Conservation (phyloP, 768 basidiomycete species). For the Russula vinacea region DNA sequence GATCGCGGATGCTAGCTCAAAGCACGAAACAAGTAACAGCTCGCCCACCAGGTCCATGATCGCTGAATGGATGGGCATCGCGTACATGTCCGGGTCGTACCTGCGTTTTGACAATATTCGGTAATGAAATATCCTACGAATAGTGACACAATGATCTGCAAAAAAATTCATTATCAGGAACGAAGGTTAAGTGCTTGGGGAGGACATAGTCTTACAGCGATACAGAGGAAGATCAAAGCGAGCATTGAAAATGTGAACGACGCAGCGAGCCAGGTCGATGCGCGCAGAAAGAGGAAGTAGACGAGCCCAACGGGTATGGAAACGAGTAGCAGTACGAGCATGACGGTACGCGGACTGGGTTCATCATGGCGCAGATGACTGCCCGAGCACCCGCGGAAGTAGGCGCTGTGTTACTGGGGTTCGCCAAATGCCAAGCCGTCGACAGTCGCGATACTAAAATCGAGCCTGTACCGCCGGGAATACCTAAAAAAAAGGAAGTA, state of each 20-base stretch:
- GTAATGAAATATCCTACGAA: conserved; percentile 64
- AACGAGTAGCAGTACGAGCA: conserved; percentile 66
- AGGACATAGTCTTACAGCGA: conserved; percentile 58
- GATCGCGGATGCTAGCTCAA: conserved; percentile 55
- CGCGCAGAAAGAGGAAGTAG: conserved; percentile 64
- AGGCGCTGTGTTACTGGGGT: conserved; percentile 28
- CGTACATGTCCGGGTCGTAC: conserved; percentile 89
- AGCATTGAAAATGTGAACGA: conserved; percentile 65
- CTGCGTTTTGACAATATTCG: conserved; percentile 71
- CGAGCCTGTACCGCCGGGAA: conserved; percentile 87
- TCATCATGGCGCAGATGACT: conserved; percentile 21
- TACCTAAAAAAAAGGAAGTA: conserved; percentile 44
- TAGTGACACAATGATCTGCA: conserved; percentile 69
- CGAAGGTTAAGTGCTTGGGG: background rate
- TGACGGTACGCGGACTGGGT: conserved; percentile 50
- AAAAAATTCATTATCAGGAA: background rate
- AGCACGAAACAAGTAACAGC: conserved; percentile 71
- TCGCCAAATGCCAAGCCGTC: conserved; percentile 74
- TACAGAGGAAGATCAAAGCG: conserved; percentile 68
- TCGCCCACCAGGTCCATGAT: conserved; percentile 84
- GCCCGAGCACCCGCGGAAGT: conserved; percentile 18
- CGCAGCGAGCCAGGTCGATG: conserved; percentile 75
- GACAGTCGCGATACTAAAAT: conserved; percentile 90
- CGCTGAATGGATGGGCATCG: conserved; percentile 88
- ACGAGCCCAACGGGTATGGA: conserved; percentile 77